A percentile compares a stretch with the other conserved stretches of the same genome.
Evolutionary conservation across 352 stramenopile genomes (phyloP).

Genomic region (Phytopythium mirpurense): DNA sequence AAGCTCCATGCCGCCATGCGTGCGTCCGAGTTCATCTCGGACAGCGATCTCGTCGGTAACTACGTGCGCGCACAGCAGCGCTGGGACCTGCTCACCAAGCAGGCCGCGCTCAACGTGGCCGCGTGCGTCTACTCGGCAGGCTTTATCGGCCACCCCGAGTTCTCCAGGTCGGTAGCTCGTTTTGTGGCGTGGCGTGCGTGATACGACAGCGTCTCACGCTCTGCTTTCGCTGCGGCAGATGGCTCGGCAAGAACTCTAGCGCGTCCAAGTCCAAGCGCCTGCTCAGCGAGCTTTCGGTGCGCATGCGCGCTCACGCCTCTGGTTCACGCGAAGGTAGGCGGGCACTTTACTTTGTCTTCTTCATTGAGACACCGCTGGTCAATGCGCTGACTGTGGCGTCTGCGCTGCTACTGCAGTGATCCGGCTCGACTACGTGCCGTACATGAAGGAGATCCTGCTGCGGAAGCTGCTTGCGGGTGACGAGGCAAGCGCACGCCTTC

Average conservation of each 20-base stretch:
- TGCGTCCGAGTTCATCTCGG: slow-evolving; percentile 90
- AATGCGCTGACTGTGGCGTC: slow-evolving; percentile 1
- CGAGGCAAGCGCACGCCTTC: slow-evolving; percentile 34
- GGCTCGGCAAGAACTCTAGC: slow-evolving; percentile 97
- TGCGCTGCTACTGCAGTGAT: slow-evolving; percentile 47
- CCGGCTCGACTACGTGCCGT: slow-evolving; percentile 84
- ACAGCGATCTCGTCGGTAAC: slow-evolving; percentile 77
- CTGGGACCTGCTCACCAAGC: slow-evolving; percentile 93
- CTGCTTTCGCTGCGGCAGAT: slow-evolving; percentile 53
- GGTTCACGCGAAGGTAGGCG: slow-evolving; percentile 75
- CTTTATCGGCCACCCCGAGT: slow-evolving; percentile 88
- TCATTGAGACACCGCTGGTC: not conserved
- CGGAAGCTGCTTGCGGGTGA: slow-evolving; percentile 70
- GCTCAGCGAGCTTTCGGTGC: slow-evolving; percentile 93
- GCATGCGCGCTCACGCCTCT: slow-evolving; percentile 88
- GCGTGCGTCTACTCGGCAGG: slow-evolving; percentile 77
- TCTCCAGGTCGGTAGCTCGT: slow-evolving; percentile 58
- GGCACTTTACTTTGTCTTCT: too few species aligned
- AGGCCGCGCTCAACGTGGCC: slow-evolving; percentile 88
- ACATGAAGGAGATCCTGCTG: slow-evolving; percentile 88
- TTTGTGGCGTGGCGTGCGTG: not conserved
- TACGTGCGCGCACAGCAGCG: slow-evolving; percentile 86
- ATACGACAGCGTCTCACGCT: not conserved
- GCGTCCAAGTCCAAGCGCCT: slow-evolving; percentile 93
- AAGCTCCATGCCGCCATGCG: slow-evolving; percentile 82